Evolutionary conservation across 768 basidiomycete species (phyloP).

Genomic region (Rhizopogon salebrosus): DNA sequence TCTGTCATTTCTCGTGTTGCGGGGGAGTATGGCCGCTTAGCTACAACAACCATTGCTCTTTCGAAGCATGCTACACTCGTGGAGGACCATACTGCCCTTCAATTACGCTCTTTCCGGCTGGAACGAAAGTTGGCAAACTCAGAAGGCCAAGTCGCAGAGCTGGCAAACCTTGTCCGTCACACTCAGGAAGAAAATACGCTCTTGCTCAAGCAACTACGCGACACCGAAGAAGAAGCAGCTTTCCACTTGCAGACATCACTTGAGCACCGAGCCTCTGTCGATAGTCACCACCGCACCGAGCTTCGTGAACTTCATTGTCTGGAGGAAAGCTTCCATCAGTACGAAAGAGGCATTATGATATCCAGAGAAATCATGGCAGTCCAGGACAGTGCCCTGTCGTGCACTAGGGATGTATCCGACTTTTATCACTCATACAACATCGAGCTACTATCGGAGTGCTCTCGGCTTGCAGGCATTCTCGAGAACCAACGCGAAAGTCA

Average conservation of each 20-base stretch:
- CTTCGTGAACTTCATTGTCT: constrained; percentile 5
- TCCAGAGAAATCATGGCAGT: constrained; percentile 7
- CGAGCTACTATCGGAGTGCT: constrained; percentile 23
- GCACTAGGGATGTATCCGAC: constrained; percentile 20
- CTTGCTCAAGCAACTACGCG: constrained; percentile 25
- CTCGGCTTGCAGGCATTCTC: constrained; percentile 5
- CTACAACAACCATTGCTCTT: constrained; percentile 35
- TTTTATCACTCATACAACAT: constrained; percentile 35
- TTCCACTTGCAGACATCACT: constrained; percentile 10
- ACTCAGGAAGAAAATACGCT: constrained; percentile 46
- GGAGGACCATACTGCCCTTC: constrained; percentile 33
- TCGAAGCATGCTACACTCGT: constrained; percentile 34
- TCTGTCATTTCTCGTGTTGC: constrained; percentile 42
- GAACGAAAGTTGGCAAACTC: constrained; percentile 67
- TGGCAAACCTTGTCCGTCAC: constrained; percentile 58
- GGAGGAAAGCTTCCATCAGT: constrained; percentile 15
- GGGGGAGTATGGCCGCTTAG: constrained; percentile 50
- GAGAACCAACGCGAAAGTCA: constrained; percentile 14
- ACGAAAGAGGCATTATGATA: constrained; percentile 15
- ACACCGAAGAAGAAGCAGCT: constrained; percentile 12
- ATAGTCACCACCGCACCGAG: neutral
- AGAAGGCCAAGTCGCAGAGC: constrained; percentile 60
- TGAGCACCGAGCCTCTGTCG: constrained; percentile 2
- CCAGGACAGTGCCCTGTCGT: constrained; percentile 8
- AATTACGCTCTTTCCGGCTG: constrained; percentile 44